Percentiles rank a stretch among this genome's conserved stretches.
These are phyloP conservation scores for Penicillium palitans DNA, from an alignment of 2,329 filamentous ascomycete genomes.

Conservation along the genomic window DNA sequence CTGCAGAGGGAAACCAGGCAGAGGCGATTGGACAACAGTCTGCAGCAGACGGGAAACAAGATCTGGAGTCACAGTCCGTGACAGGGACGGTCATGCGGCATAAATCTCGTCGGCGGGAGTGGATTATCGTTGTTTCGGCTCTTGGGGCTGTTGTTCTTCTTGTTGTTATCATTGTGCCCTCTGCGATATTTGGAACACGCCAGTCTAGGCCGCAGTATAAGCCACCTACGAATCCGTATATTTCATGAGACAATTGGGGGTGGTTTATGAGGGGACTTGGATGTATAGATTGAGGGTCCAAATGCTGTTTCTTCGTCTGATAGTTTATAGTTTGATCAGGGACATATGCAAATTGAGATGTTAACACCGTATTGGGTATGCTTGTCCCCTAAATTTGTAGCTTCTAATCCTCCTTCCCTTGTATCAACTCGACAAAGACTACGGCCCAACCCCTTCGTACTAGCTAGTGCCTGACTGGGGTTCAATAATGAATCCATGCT, in stretches of 20 bases:
- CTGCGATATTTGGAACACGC: slow-evolving; percentile 7
- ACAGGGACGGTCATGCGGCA: slow-evolving; percentile 6
- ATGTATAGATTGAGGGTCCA: not conserved
- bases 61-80: slow-evolving; percentile 4
- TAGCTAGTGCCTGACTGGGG: too few species aligned
- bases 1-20: not conserved
- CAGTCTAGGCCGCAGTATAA: slow-evolving; percentile 1
- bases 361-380: not conserved
- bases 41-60: not conserved
- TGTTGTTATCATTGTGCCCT: slow-evolving; percentile 12
- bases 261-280: not conserved
- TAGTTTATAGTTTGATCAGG: not conserved
- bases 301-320: not conserved
- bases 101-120: slow-evolving; percentile 2
- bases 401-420: too few species aligned
- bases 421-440: too few species aligned
- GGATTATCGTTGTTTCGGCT: slow-evolving; percentile 3
- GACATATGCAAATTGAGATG: not conserved
- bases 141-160: slow-evolving; percentile 5
- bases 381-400: not conserved
- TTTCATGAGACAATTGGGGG: not conserved
- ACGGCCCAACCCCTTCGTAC: too few species aligned
- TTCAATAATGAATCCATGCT: too few species aligned
- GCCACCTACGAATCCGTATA: not conserved
- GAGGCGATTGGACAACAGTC: not conserved